Base-by-base conservation (phyloP, 2,329 filamentous ascomycete genomes). In the Fusarium beomiforme region DNA sequence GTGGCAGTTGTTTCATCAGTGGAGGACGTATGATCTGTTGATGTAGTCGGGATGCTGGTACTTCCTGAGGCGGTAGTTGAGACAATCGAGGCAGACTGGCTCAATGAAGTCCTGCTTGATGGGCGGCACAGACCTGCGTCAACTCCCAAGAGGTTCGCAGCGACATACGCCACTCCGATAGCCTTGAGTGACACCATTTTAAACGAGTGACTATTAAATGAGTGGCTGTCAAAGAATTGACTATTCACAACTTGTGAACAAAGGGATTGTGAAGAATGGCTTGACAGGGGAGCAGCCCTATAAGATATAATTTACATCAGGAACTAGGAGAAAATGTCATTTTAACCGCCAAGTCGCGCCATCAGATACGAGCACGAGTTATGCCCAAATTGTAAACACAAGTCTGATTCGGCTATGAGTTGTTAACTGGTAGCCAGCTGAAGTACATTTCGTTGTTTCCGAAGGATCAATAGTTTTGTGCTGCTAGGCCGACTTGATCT, bases 151-250 rank as follows among this genome's bases (percentile, higher is more conserved):
- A 64, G 3, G n/a, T 47, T 64, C 2, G 2, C 26, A 1, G 46
- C 41, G 5, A 26, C 61, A 64, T 63, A 63, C 21, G 23, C 58
- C n/a, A 47, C 46, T 2, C n/a, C 58, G 26, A 64, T 14, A 21
- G 26, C 4, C n/a, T 56, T 64, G 5, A 64, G 3, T 11, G 46
- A 64, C n/a, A 64, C 61, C 61, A 64, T 64, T 36, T 55, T 36
- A 12, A 42, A 63, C 9, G 61, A 64, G n/a, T 24, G 60, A 37
- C 37, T 51, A 26, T 17, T 23, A 21, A 46, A 49, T 14, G 54
- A 36, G n/a, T 24, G 60, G 31, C 37, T 51, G 21, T 13, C 17
- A 21, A 46, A 49, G 14, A 41, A 36, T 9, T n/a, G 59, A 31
- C 59, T 55, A 24, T 21, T 33, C 46, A 41, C 26, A 6, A 12